These are phyloP conservation scores for Metschnikowia cerradonensis DNA, from an alignment of 805 yeast species.

Conservation along the genomic window DNA sequence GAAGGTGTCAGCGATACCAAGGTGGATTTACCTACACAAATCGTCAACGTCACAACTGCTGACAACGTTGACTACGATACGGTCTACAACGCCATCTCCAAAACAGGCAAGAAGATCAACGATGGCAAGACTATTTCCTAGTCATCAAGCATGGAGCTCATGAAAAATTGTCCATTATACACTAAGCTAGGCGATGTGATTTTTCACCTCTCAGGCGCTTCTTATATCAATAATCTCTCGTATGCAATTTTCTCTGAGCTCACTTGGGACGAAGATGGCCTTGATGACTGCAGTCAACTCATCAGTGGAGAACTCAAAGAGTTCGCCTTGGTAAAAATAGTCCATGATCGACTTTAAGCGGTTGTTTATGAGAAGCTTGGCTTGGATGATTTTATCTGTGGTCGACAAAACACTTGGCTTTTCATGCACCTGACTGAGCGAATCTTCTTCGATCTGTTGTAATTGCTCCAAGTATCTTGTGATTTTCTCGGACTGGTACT, in stretches of 20 bases:
- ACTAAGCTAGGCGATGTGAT: no score
- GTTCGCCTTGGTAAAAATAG: constrained; percentile 48
- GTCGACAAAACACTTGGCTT: constrained; percentile 8
- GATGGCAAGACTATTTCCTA: constrained; percentile 47
- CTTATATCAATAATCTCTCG: constrained; percentile 46
- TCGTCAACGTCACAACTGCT: constrained; percentile 70
- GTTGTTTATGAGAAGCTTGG: constrained; percentile 29
- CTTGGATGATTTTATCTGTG: constrained; percentile 23
- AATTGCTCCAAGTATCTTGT: constrained; percentile 22
- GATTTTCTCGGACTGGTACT: constrained; percentile 30
- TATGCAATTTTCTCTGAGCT: constrained; percentile 40
- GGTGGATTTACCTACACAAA: constrained; percentile 74
- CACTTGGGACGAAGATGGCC: constrained; percentile 45
- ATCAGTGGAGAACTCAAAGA: constrained; percentile 44
- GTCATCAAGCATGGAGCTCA: background rate
- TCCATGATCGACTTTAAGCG: constrained; percentile 47
- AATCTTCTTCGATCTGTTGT: constrained; percentile 7
- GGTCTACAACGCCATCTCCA: constrained; percentile 74
- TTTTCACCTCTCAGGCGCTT: constrained; percentile 13
- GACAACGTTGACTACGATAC: constrained; percentile 61
- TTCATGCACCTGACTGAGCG: constrained; percentile 10
- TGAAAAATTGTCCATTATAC: background rate
- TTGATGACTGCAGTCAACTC: constrained; percentile 42
- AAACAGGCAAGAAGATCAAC: constrained; percentile 84
- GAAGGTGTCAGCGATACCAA: constrained; percentile 72